Base-by-base conservation (phyloP, 148 eudicot genomes). In the Vaccinium corymbosum region DNA sequence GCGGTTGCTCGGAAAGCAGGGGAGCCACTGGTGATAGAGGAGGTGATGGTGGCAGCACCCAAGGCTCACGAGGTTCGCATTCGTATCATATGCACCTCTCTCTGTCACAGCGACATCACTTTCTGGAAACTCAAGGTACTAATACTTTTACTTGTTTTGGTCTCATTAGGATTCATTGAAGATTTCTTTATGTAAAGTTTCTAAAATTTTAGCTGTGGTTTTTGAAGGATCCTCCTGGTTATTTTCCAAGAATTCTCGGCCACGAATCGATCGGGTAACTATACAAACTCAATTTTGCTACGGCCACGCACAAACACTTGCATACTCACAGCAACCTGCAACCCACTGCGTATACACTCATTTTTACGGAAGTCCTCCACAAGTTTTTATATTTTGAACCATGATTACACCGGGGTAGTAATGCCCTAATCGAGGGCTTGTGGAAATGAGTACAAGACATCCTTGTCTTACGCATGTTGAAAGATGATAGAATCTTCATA, bases 181-280 rank as follows among this genome's bases (percentile, higher is more conserved):
- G 38, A 35, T 35, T 35, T 2, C 38, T 35, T 35, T 35, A 35
- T 35, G 38, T 35, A 35, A 35, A 35, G 38, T 35, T 35, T 35
- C 2, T 35, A 35, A 35, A 35, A 3, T 35, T 35, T 35, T 35
- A 35, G 38, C 38, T 10, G 4, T 62, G 70, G 15, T 38, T 79
- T 52, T 81, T 87, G 84, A 81, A 94, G 98, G 95, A 89, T 59
- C 90, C 91, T 72, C 94, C 93, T 27, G 94, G 84, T 1, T 87
- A 46, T 84, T 92, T 90, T 85, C 98, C 98, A 78, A 89, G 94
- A 86, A 95, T 95, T 25, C 76, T 95, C 25, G 98, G 98, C 55
- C 98, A 95, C 80, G 98, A 95, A 89, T 93, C 98, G 57, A 84
- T 91, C 53, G 98, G 98, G 98, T 95, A 94, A 86, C 35, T 20